Base-by-base conservation (phyloP, 2,329 filamentous ascomycete genomes). In the Cordyceps cateniannulata region DNA sequence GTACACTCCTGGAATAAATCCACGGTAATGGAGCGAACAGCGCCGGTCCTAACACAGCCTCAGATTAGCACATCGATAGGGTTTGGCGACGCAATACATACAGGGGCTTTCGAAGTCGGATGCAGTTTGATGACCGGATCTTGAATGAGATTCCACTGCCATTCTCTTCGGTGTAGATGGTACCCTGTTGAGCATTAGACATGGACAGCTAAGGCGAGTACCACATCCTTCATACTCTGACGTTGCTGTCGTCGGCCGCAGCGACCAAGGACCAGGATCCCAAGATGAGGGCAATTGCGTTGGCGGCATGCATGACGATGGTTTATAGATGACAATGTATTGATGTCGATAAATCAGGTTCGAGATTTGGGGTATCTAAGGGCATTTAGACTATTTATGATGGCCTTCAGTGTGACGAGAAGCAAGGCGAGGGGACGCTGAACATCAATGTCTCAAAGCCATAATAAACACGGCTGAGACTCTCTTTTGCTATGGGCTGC, bases 41-140 rank as follows among this genome's bases (percentile, higher is more conserved):
- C 16, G 18, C 47, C 45, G 3, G 18, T 20, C n/a, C 55, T 59
- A n/a, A 5, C 20, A 40, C 12, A 1, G 4, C 3, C 6, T 58
- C 32, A 58, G 54, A 29, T 25, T 18, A 22, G 10, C 16, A 12
- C 10, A 8, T 24, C n/a, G 7, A 44, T n/a, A 35, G n/a, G 5
- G 10, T 24, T 22, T 2, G 14, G 7, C 16, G 18, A 10, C 20
- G 10, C 1, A 24, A 14, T 22, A 29, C 55, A 5, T n/a, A 59
- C 55, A 59, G 22, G 2, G 45, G 47, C 16, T 42, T 50, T 16
- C 45, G 50, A 32, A 44, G 47, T 20, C 35, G 27, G 22, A 59
- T 42, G 55, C 55, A 51, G 55, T 59, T 59, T 10, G 55, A 42
- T 16, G 55, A 59, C 20, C 45, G 45, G 22, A 58, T 50, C 16